Evolutionary conservation across 177 flowering plant species (phyloP).

Genomic region (Tripterygium wilfordii): DNA sequence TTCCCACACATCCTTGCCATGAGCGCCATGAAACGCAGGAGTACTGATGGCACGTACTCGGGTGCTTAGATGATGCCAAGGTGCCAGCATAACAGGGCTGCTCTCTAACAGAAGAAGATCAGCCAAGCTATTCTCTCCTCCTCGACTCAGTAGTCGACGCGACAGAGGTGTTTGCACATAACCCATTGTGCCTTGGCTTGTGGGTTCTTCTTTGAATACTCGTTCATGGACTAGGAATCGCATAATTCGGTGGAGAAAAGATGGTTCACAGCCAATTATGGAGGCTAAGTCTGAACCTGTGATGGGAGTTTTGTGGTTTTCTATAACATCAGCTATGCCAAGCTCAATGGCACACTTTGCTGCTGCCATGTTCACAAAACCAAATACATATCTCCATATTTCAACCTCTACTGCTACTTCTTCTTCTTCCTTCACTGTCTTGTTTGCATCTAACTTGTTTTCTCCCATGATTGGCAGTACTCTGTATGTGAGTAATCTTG

Average conservation of each 20-base stretch:
- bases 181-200: conserved; percentile 1
- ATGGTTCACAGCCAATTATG: conserved; percentile 24
- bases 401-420: conserved; percentile 35
- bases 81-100: conserved; percentile 40
- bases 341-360: conserved; percentile 66
- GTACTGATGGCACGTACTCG: conserved; percentile 11
- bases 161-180: conserved; percentile 48
- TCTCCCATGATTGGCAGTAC: no score
- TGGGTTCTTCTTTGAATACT: conserved; percentile 24
- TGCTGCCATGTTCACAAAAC: conserved; percentile 44
- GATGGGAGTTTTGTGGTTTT: conserved; percentile 27
- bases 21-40: conserved; percentile 33
- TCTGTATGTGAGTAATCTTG: no score
- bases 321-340: conserved; percentile 45
- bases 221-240: conserved; percentile 35
- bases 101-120: conserved; percentile 29
- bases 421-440: conserved; percentile 12
- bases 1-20: conserved; percentile 52
- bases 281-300: conserved; percentile 36
- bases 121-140: conserved; percentile 38
- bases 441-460: no score
- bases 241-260: conserved; percentile 45
- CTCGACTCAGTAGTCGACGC: conserved; percentile 23
- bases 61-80: conserved; percentile 44
- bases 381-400: conserved; percentile 52